Base-by-base conservation (phyloP, 306 rosid species). In the Glycine latifolia region DNA sequence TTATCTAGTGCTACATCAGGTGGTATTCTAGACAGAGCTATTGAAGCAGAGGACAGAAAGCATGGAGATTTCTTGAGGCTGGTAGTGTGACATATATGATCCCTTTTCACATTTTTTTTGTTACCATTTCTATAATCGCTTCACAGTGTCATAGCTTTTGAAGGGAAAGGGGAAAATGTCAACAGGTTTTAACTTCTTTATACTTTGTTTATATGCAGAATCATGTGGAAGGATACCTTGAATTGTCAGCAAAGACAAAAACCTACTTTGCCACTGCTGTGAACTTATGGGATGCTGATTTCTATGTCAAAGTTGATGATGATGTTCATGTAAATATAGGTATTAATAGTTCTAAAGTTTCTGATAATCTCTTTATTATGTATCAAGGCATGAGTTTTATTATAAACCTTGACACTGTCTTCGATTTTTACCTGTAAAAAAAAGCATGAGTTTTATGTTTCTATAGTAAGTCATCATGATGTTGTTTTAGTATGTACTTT, bases 241-340 rank as follows among this genome's bases (percentile, higher is more conserved):
- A 96, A 91, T 85, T 96, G 85, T 96, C 99, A 1, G 98, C 97
- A 81, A 93, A 96, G 84, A 96, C 99, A 16, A 96, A 91, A 88
- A 88, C 86, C 78, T 96, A 96, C 86, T 96, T 96, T 81, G 88
- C 94, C 48, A 87, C 97, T 76, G 99, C 99, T 66, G 94, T 90
- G 81, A 84, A 87, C 55, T 87, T 83, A 70, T 96, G 99, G 98
- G 99, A 96, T 91, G 99, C 98, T 48, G 98, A 96, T 76, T 96
- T 96, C 82, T 96, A 96, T 67, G 91, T 96, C 87, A 96, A 96
- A 86, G 99, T 93, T 74, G 99, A 96, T 54, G 99, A 96, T 8
- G 99, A 96, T 78, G 97, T 96, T 79, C 99, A 96, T 79, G 98
- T 93, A 81, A 96, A 96, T 90, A 93, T 96, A 71, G 99, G 99